Evolutionary conservation across 2,329 filamentous ascomycete genomes (phyloP), one percentile per base, ranked within the genome.

Genomic region (Stromatinia cepivora): DNA sequence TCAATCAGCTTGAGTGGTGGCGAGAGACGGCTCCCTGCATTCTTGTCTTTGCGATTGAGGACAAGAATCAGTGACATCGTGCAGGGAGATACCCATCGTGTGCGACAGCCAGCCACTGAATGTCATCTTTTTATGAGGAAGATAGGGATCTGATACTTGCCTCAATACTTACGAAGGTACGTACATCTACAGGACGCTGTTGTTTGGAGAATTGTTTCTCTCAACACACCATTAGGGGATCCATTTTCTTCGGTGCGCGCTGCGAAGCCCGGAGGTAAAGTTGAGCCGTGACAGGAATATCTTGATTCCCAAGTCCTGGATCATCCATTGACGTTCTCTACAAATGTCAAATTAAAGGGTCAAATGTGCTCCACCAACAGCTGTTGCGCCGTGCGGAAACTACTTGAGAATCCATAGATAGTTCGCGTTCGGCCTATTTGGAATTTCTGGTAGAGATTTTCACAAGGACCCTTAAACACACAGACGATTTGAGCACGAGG

Each of bases 31-130:
- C 46, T 39, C 36, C 34, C 61, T 63, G 46, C 31, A n/a, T 63
- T 28, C 22, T 20, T 17, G 34, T 36, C 31, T 28, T 63, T 52
- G 22, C 46, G n/a, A 52, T 62, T 50, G 31, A 45, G 28, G 36
- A 11, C 2, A 9, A 28, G 25, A 28, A 25, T 22, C 61, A 20
- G 61, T 50, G 31, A 20, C 20, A 50, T 36, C 8, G 22, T 52
- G 4, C 59, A 39, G 46, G 46, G 59, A 39, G 46, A 4, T 17
- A 4, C 34, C 46, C 17, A 50, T n/a, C 28, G 50, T 25, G 31
- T 63, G 22, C 46, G 9, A 11, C 61, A 63, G 61, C 45, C 59
- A 52, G 59, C 61, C 61, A 63, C 61, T n/a, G 22, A 52, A 36
- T 50, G 45, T 15, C 11, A 62, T 5, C 22, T 48, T 28, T 58